These are phyloP conservation scores for Penicillium concentricum DNA, from an alignment of 2,329 filamentous ascomycete genomes.

Conservation along the genomic window DNA sequence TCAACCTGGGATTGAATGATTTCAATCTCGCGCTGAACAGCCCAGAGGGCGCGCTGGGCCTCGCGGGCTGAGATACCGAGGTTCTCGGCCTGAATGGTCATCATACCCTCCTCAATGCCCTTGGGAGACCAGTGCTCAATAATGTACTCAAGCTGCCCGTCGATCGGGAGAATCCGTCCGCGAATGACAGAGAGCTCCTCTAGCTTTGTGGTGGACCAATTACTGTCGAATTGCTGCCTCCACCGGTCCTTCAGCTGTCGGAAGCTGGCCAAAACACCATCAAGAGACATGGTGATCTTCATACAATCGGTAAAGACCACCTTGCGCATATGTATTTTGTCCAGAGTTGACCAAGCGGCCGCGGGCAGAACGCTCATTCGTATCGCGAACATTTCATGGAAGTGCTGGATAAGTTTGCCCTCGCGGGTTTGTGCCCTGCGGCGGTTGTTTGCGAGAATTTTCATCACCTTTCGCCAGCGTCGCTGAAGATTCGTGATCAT, in stretches of 20 bases:
- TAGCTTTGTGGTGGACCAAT: neutral
- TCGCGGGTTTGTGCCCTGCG: neutral
- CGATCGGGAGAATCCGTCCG: constrained; percentile 2
- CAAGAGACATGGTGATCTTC: constrained; percentile 1
- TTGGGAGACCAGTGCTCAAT: constrained; percentile 8
- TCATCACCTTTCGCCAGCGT: constrained; percentile 11
- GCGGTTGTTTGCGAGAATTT: neutral
- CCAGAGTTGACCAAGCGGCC: neutral
- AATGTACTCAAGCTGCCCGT: neutral
- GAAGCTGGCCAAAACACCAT: neutral
- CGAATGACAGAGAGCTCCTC: constrained; percentile 9
- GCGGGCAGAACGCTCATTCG: neutral
- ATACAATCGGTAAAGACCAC: constrained; percentile 13
- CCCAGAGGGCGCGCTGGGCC: constrained; percentile 3
- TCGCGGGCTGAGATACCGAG: constrained; percentile 5
- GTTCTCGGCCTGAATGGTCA: neutral
- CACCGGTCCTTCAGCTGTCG: constrained; percentile 3
- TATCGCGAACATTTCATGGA: neutral
- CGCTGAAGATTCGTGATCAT: constrained; percentile 11
- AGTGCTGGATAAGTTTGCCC: neutral
- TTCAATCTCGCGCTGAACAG: constrained; percentile 9
- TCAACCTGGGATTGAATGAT: neutral
- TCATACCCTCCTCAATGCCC: constrained; percentile 1
- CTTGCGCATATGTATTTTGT: constrained; percentile 11
- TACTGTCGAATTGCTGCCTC: neutral